A percentile compares a stretch with the other conserved stretches of the same genome.
Conservation (phyloP, 2,329 filamentous ascomycete species). For the Raffaelea albimanens region DNA sequence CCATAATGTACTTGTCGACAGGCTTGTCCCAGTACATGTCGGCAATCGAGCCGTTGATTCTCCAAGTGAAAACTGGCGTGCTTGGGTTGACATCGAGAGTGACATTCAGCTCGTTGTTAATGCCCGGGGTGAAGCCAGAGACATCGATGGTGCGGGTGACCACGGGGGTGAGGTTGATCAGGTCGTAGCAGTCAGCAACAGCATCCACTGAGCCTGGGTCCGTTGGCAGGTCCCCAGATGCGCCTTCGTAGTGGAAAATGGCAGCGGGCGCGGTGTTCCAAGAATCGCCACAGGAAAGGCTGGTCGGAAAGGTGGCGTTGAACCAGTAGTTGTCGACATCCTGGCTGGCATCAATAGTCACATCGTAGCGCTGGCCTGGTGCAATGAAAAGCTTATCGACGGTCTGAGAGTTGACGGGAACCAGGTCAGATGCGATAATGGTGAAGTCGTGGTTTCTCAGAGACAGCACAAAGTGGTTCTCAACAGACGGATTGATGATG, state of each 20-base stretch:
- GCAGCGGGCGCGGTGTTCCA: conserved; percentile 16
- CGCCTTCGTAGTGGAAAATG: conserved; percentile 20
- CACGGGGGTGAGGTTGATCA: conserved; percentile 4
- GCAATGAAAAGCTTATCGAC: conserved; percentile 38
- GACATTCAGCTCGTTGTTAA: conserved; percentile 4
- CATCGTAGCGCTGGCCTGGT: conserved; percentile 32
- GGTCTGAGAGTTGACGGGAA: conserved; percentile 36
- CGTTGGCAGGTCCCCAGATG: conserved; percentile 13
- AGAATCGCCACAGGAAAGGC: conserved; percentile 15
- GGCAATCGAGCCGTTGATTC: conserved; percentile 18
- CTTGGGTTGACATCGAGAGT: background rate
- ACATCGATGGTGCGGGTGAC: conserved; percentile 3
- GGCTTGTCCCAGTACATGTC: conserved; percentile 26
- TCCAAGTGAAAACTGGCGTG: conserved; percentile 6
- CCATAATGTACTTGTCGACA: conserved; percentile 21
- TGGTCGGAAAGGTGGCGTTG: conserved; percentile 24
- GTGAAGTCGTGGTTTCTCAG: conserved; percentile 38
- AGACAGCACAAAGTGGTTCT: conserved; percentile 39
- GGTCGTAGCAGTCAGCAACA: conserved; percentile 2
- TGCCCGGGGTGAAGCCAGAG: background rate
- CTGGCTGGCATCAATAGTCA: conserved; percentile 32
- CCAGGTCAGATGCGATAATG: conserved; percentile 41
- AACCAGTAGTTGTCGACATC: conserved; percentile 30
- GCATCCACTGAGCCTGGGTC: conserved; percentile 8
- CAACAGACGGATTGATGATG: conserved; percentile 40